These are phyloP conservation scores for Venustampulla echinocandica DNA, from an alignment of 495 filamentous ascomycete genomes.

Conservation along the genomic window DNA sequence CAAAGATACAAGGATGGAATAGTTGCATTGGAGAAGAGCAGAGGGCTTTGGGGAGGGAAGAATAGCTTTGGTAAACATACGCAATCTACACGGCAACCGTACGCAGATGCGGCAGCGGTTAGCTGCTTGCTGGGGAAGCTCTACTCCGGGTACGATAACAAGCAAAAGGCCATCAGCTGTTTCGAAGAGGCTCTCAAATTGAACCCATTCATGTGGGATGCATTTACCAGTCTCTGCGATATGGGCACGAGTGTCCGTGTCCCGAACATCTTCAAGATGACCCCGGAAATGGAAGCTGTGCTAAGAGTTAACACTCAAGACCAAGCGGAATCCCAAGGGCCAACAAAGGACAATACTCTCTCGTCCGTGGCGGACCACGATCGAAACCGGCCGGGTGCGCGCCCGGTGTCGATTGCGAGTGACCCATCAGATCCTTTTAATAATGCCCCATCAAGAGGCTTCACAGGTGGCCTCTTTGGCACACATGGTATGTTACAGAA, in stretches of 20 bases:
- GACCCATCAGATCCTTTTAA: constrained; percentile 26
- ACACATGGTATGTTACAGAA: constrained; percentile 51
- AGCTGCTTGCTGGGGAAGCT: constrained; percentile 79
- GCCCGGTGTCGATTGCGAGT: constrained; percentile 14
- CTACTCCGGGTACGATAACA: constrained; percentile 70
- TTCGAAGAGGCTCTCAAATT: constrained; percentile 82
- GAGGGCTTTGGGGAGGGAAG: constrained; percentile 59
- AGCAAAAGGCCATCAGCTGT: constrained; percentile 68
- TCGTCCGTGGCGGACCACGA: constrained; percentile 15
- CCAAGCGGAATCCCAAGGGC: constrained; percentile 8
- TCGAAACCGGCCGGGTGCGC: constrained; percentile 14
- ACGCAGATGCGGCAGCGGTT: constrained; percentile 78
- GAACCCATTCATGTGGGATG: constrained; percentile 98
- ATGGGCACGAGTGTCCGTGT: constrained; percentile 68
- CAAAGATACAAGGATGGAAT: constrained; percentile 74
- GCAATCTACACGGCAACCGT: constrained; percentile 57
- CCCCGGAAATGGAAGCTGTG: constrained; percentile 47
- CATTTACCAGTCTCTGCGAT: constrained; percentile 64
- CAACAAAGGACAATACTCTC: constrained; percentile 7
- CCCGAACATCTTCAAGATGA: constrained; percentile 78
- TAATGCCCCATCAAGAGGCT: constrained; percentile 17
- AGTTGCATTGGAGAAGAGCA: constrained; percentile 66
- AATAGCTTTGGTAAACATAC: constrained; percentile 66
- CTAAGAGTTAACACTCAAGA: constrained; percentile 18
- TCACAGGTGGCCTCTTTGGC: constrained; percentile 30